phyloP scores from a whole-genome alignment of 108 stramenopile genomes.

The Seminavis robusta region DNA sequence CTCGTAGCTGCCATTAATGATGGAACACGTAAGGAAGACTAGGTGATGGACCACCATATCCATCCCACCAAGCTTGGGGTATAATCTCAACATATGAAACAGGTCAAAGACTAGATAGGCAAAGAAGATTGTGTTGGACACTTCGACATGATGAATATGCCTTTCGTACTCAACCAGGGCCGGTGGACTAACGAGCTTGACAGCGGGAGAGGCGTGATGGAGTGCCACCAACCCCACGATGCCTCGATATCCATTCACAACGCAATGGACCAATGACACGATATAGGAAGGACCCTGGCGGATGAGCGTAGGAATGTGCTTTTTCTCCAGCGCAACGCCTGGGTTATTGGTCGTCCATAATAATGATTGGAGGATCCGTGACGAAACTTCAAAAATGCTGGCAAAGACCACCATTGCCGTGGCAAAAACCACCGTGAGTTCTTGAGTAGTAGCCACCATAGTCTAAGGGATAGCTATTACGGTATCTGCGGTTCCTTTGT shows the following conservation, averaged over 20 bases:
- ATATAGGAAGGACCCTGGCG: slow-evolving; percentile 5
- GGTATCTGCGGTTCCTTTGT: no score
- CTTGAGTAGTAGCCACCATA: no score
- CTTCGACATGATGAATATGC: background rate
- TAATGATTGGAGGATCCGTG: no score
- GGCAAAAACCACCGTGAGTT: no score
- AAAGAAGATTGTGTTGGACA: slow-evolving; percentile 5
- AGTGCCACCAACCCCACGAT: background rate
- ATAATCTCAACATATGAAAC: slow-evolving; percentile 1
- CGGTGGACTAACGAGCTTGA: background rate
- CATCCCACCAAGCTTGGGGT: slow-evolving; percentile 4
- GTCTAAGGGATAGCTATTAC: no score
- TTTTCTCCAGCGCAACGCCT: background rate
- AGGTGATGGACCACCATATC: slow-evolving; percentile 2
- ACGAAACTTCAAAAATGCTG: no score
- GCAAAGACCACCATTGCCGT: no score
- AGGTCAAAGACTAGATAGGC: slow-evolving; percentile 7
- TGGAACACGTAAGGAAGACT: slow-evolving; percentile 5
- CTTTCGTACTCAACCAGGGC: background rate
- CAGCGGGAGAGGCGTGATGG: background rate
- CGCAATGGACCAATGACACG: background rate
- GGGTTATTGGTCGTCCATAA: background rate
- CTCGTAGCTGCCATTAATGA: slow-evolving; percentile 4
- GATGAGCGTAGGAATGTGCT: background rate
- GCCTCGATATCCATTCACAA: background rate